Conservation (phyloP, 163 green algal genomes). For the Chlamydomonas reinhardtii region DNA sequence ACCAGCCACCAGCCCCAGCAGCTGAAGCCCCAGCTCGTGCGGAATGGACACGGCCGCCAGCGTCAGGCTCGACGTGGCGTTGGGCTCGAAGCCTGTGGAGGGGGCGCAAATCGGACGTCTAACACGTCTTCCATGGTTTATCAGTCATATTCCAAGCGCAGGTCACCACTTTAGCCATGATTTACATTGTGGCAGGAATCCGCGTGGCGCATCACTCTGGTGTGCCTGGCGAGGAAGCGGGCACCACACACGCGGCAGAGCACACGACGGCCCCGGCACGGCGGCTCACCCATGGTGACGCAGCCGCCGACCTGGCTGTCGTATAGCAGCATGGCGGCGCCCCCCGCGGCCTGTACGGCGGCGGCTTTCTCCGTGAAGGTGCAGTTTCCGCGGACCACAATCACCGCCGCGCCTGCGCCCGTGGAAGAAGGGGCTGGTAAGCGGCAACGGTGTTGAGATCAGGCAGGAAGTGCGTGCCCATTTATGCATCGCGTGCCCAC, state of each 20-base stretch:
- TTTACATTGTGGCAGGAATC: no score
- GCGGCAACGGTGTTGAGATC: no score
- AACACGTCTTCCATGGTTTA: no score
- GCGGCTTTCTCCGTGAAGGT: conserved; percentile 79
- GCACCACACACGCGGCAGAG: no score
- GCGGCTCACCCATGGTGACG: conserved; percentile 52
- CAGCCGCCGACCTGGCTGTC: conserved; percentile 70
- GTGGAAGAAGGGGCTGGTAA: background rate
- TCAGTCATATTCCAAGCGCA: no score
- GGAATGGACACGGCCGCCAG: conserved; percentile 55
- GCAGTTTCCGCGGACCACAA: conserved; percentile 80
- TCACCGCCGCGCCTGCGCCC: conserved; percentile 56
- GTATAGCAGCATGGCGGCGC: conserved; percentile 73
- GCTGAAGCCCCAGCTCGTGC: conserved; percentile 9
- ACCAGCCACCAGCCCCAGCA: background rate
- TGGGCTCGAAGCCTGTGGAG: background rate
- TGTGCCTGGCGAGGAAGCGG: no score
- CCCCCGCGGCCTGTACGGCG: conserved; percentile 62
- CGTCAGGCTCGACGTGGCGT: conserved; percentile 28
- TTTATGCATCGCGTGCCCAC: no score
- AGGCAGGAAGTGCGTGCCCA: no score
- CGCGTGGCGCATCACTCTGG: no score
- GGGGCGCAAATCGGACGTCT: no score
- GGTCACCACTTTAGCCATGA: no score
- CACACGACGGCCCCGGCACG: no score